Conservation (phyloP, 768 basidiomycete genomes). For the Multifurca ochricompacta region DNA sequence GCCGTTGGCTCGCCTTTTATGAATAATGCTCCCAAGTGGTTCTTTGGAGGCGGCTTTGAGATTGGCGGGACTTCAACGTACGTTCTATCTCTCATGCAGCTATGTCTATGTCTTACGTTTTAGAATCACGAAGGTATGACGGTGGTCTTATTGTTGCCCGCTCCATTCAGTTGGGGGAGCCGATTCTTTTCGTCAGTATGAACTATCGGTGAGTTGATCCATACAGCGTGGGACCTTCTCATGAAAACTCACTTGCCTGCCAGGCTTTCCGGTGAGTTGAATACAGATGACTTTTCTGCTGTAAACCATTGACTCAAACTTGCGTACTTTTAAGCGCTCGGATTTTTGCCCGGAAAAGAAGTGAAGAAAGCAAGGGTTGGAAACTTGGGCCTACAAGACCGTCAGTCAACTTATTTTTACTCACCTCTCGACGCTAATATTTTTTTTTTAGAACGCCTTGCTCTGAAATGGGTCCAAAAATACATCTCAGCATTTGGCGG, state of each 20-base stretch:
- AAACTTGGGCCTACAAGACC: constrained; percentile 20
- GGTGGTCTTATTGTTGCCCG: constrained; percentile 8
- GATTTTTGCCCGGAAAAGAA: constrained; percentile 17
- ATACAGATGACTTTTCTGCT: neutral
- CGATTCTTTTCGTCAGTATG: constrained; percentile 18
- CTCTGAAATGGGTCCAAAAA: constrained; percentile 35
- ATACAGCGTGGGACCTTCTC: neutral
- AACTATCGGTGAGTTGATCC: constrained; percentile 16
- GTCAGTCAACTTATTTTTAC: neutral
- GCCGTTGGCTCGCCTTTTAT: no score
- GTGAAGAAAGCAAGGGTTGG: constrained; percentile 17
- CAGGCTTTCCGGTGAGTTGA: constrained; percentile 6
- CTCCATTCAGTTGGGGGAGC: constrained; percentile 11
- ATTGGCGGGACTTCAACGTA: constrained; percentile 18
- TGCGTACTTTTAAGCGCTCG: constrained; percentile 2
- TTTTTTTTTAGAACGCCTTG: constrained; percentile 26
- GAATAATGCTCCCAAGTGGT: no score
- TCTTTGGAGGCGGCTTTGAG: constrained; percentile 20
- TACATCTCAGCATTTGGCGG: constrained; percentile 37
- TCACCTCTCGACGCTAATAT: neutral
- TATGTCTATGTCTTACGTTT: neutral
- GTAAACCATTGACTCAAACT: neutral
- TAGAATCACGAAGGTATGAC: constrained; percentile 5
- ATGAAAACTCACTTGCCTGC: neutral
- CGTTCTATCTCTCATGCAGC: neutral